Conservation (phyloP, 192 early-diverging fungal species). For the Podila horticola region DNA sequence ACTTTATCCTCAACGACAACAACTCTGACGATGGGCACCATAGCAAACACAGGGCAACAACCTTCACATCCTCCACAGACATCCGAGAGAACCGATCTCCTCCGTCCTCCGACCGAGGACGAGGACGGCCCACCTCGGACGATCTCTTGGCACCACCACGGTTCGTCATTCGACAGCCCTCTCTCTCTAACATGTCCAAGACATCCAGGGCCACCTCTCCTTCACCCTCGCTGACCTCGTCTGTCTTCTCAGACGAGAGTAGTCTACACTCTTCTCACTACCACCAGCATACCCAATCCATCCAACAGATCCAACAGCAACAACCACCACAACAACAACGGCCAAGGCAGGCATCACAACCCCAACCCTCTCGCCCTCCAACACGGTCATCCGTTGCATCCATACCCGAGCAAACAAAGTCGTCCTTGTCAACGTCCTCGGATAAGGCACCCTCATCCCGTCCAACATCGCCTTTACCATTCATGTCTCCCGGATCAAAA, state of each 20-base stretch:
- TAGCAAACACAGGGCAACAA: neutral
- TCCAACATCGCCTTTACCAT: neutral
- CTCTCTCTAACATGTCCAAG: slow-evolving; percentile 14
- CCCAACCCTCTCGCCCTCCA: neutral
- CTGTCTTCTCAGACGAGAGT: slow-evolving; percentile 23
- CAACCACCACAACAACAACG: slow-evolving; percentile 2
- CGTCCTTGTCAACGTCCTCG: neutral
- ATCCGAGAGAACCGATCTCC: neutral
- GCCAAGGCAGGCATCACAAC: slow-evolving; percentile 1
- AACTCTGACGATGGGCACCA: neutral
- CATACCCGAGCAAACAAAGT: neutral
- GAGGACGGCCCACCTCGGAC: slow-evolving; percentile 1
- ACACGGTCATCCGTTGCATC: neutral
- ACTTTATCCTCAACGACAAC: slow-evolving; percentile 10
- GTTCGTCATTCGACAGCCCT: slow-evolving; percentile 32
- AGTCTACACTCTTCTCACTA: slow-evolving; percentile 18
- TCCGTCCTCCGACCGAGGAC: slow-evolving; percentile 2
- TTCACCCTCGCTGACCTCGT: slow-evolving; percentile 29
- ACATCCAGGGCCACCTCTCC: slow-evolving; percentile 24
- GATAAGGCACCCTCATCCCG: neutral
- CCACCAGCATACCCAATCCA: slow-evolving; percentile 20
- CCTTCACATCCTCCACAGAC: neutral
- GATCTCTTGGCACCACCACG: slow-evolving; percentile 31
- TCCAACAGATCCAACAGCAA: slow-evolving; percentile 16
- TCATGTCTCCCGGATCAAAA: neutral